Conservation (phyloP, 129 eudicot species). For the Flaveria ramosissima region DNA sequence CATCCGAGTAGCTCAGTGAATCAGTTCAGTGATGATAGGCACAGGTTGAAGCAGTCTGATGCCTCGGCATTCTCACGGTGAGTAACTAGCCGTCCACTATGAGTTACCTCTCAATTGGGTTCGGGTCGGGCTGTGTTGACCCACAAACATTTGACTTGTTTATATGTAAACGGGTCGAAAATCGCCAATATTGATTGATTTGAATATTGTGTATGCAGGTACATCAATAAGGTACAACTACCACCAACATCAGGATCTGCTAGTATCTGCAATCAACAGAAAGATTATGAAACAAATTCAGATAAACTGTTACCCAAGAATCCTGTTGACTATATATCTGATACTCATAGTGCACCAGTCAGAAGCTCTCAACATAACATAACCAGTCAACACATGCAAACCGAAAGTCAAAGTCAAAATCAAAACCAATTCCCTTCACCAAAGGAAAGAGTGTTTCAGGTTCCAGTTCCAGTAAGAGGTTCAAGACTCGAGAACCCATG, state of each 20-base stretch:
- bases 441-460: slow-evolving; percentile 47
- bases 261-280: slow-evolving; percentile 58
- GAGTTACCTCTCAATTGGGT: neutral
- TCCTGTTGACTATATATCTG: slow-evolving; percentile 44
- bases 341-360: slow-evolving; percentile 34
- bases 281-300: slow-evolving; percentile 43
- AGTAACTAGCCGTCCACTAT: slow-evolving; percentile 19
- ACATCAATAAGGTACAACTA: slow-evolving; percentile 47
- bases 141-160: neutral
- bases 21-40: slow-evolving; percentile 54
- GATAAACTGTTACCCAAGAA: slow-evolving; percentile 45
- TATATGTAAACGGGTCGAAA: neutral
- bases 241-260: slow-evolving; percentile 46
- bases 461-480: slow-evolving; percentile 57
- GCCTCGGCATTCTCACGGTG: slow-evolving; percentile 86
- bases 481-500: slow-evolving; percentile 40
- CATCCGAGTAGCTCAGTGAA: slow-evolving; percentile 68
- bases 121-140: neutral
- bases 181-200: slow-evolving; percentile 16
- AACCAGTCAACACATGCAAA: slow-evolving; percentile 39
- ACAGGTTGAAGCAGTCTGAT: slow-evolving; percentile 68
- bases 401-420: slow-evolving; percentile 32
- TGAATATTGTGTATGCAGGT: slow-evolving; percentile 46
- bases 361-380: slow-evolving; percentile 28
- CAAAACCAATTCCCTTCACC: slow-evolving; percentile 34